Percentiles rank a stretch among this genome's conserved stretches.
Conservation (phyloP, 768 basidiomycete species). For the Podaxis sp. region DNA sequence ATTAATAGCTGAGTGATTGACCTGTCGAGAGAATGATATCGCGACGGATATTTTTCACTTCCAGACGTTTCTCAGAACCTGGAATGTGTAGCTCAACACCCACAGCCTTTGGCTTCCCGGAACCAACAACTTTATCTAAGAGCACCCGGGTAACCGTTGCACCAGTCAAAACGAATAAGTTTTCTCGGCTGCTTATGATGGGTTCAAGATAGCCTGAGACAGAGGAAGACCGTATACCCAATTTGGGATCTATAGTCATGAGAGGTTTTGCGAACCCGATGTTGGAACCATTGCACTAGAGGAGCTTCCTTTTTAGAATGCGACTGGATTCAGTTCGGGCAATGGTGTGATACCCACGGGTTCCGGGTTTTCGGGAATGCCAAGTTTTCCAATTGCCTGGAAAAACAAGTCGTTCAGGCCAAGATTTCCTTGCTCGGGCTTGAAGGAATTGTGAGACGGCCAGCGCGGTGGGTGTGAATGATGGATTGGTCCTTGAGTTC, state of each 20-base stretch:
- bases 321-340: too few species aligned
- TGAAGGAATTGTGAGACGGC: background rate
- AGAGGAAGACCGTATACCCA: conserved; percentile 25
- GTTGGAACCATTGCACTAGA: conserved; percentile 13
- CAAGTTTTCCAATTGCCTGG: conserved; percentile 8
- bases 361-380: conserved; percentile 14
- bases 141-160: conserved; percentile 17
- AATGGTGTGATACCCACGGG: conserved; percentile 2
- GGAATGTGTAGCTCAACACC: background rate
- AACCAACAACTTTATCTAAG: background rate
- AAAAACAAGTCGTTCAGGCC: conserved; percentile 8
- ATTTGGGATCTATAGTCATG: conserved; percentile 20
- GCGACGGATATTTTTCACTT: conserved; percentile 1
- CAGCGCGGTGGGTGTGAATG: conserved; percentile 13
- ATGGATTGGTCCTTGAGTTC: conserved; percentile 10
- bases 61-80: background rate
- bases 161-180: conserved; percentile 23
- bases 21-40: conserved; percentile 57
- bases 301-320: background rate
- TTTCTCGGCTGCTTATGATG: conserved; percentile 20
- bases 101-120: conserved; percentile 1
- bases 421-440: background rate
- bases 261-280: conserved; percentile 11
- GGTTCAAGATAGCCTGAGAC: conserved; percentile 25
- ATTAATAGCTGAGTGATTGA: conserved; percentile 18